phyloP scores from a whole-genome alignment of 768 basidiomycete genomes.

The Panaeolus cyanescens region DNA sequence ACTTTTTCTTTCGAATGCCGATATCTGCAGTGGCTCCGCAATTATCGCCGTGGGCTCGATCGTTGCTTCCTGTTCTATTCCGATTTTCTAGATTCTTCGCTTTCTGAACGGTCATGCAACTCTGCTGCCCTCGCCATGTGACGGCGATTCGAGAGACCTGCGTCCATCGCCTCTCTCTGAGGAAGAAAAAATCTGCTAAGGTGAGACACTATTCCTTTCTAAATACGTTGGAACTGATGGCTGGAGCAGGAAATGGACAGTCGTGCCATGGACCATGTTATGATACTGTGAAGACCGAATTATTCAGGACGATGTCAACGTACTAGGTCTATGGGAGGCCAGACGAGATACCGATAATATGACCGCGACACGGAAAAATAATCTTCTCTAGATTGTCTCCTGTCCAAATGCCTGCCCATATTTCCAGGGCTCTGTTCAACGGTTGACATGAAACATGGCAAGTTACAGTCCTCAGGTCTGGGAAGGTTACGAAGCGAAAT shows the following conservation, averaged over 20 bases:
- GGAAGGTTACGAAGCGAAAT: not conserved
- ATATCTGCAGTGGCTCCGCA: not conserved
- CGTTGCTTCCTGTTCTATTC: not conserved
- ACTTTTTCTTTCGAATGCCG: not conserved
- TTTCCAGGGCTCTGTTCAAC: not conserved
- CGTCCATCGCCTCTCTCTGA: not conserved
- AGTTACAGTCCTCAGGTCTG: not conserved
- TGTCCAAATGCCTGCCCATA: not conserved
- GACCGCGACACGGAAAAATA: not conserved
- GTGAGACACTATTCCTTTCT: not conserved
- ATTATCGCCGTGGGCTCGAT: constrained; percentile 1
- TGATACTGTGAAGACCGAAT: not conserved
- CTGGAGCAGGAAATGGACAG: not conserved
- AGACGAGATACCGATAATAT: not conserved
- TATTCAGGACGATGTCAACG: not conserved
- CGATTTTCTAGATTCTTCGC: not conserved
- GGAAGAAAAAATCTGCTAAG: not conserved
- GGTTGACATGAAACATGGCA: not conserved
- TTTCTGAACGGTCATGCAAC: not conserved
- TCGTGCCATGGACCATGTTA: not conserved
- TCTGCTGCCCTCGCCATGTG: not conserved
- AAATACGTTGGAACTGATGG: not conserved
- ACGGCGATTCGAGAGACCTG: not conserved
- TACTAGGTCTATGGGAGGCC: not conserved
- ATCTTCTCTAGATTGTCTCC: not conserved